A percentile compares a stretch with the other conserved stretches of the same genome.
phyloP scores from a whole-genome alignment of 208 protist species.

The Acanthamoeba culbertsoni region DNA sequence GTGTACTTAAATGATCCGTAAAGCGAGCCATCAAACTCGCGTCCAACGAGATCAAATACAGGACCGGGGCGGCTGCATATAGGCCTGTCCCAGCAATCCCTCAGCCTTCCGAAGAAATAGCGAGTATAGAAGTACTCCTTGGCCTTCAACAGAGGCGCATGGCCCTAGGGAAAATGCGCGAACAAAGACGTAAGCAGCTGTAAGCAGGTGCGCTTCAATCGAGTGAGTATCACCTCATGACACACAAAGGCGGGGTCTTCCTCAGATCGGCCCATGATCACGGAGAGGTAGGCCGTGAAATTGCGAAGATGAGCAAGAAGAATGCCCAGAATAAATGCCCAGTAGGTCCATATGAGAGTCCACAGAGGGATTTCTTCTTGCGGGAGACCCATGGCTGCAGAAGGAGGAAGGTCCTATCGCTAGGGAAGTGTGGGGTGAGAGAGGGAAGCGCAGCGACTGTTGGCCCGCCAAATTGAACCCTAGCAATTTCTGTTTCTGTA shows the following conservation, averaged over 20 bases:
- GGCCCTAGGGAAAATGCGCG: conserved; percentile 76
- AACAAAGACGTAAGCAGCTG: not conserved
- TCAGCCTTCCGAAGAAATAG: conserved; percentile 91
- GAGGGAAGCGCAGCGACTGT: no score
- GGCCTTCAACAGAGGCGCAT: conserved; percentile 93
- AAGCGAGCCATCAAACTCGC: conserved; percentile 83
- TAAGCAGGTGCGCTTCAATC: not conserved
- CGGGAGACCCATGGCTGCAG: no score
- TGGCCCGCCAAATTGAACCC: no score
- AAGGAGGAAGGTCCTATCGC: no score
- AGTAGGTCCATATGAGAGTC: conserved; percentile 59
- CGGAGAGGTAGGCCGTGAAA: conserved; percentile 19
- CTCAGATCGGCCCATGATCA: not conserved
- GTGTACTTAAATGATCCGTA: conserved; percentile 70
- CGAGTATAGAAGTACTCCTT: conserved; percentile 95
- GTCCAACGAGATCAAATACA: conserved; percentile 92
- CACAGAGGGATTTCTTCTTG: conserved; percentile 58
- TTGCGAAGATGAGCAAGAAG: conserved; percentile 68
- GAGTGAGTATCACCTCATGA: not conserved
- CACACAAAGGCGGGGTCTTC: not conserved
- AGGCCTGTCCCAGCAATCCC: conserved; percentile 83
- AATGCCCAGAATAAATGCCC: conserved; percentile 63
- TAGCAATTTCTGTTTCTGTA: no score
- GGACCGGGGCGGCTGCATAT: conserved; percentile 91
- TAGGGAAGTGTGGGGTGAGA: no score